Percentiles rank a stretch among this genome's conserved stretches.
Evolutionary conservation across 2,329 filamentous ascomycete genomes (phyloP).

Genomic region (Paraphoma chrysanthemicola): DNA sequence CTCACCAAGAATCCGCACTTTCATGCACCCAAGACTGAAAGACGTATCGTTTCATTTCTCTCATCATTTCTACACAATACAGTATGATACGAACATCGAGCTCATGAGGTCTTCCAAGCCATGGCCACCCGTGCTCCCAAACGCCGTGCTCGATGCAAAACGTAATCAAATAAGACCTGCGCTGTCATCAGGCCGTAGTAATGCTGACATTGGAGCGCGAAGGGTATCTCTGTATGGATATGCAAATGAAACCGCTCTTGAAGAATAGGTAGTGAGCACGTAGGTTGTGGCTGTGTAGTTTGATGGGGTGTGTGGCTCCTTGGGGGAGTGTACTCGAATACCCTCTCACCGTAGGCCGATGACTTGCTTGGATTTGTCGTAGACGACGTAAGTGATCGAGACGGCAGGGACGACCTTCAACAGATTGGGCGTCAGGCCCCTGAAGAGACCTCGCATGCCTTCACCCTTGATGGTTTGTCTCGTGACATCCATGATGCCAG

Average conservation of each 20-base stretch:
- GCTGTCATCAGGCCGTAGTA: constrained; percentile 7
- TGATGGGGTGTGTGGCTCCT: no score
- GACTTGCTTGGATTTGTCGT: constrained; percentile 50
- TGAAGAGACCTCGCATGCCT: constrained; percentile 86
- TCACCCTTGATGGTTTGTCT: constrained; percentile 82
- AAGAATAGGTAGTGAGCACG: constrained; percentile 1
- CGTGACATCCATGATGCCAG: constrained; percentile 87
- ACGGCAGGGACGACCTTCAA: constrained; percentile 96
- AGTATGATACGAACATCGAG: constrained; percentile 4
- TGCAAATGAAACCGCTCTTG: constrained; percentile 31
- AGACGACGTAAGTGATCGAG: constrained; percentile 69
- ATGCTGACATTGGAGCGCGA: constrained; percentile 15
- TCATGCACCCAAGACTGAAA: no score
- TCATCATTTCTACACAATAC: constrained; percentile 10
- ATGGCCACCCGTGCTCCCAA: constrained; percentile 6
- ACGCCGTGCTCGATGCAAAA: constrained; percentile 30
- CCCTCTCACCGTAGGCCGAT: constrained; percentile 41
- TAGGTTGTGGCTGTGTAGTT: background rate
- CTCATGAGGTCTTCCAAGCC: background rate
- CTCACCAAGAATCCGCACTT: no score
- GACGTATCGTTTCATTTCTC: background rate
- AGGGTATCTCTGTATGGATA: constrained; percentile 41
- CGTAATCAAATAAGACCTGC: constrained; percentile 6
- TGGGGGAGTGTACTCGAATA: background rate
- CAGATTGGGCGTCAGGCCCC: constrained; percentile 91